Evolutionary conservation across 108 stramenopile species (phyloP).

Genomic region (Heterococcus sp.): DNA sequence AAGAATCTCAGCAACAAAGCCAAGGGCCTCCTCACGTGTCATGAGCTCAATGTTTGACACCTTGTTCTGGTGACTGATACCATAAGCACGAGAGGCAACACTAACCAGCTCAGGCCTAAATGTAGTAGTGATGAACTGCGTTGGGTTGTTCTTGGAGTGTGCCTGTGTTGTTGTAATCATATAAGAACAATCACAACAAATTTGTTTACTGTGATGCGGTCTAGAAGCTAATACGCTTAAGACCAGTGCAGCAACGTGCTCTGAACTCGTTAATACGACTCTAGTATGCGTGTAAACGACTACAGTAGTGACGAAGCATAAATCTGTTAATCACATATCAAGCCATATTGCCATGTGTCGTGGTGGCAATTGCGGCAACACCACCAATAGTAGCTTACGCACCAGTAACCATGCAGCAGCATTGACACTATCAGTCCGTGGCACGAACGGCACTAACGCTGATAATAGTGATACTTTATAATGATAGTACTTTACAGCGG

Average conservation of each 20-base stretch:
- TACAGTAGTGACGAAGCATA: too few relatives aligned
- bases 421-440: too few relatives aligned
- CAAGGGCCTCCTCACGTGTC: conserved; percentile 24
- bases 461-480: too few relatives aligned
- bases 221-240: neutral
- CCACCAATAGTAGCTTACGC: too few relatives aligned
- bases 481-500: too few relatives aligned
- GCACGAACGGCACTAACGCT: too few relatives aligned
- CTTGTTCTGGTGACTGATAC: conserved; percentile 55
- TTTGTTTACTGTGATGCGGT: neutral
- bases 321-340: too few relatives aligned
- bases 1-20: conserved; percentile 41
- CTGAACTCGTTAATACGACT: neutral
- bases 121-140: conserved; percentile 98
- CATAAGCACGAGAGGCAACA: conserved; percentile 65
- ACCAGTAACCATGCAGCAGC: too few relatives aligned
- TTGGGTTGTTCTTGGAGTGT: conserved; percentile 75
- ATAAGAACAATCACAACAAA: neutral
- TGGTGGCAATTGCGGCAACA: too few relatives aligned
- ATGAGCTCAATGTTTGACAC: conserved; percentile 41
- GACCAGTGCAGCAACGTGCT: neutral
- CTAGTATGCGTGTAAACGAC: too few relatives aligned
- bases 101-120: conserved; percentile 95
- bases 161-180: conserved; percentile 56
- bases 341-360: too few relatives aligned